A percentile compares a stretch with the other conserved stretches of the same genome.
Conservation (phyloP, 176 grass and related monocot species). For the Bromus sterilis region DNA sequence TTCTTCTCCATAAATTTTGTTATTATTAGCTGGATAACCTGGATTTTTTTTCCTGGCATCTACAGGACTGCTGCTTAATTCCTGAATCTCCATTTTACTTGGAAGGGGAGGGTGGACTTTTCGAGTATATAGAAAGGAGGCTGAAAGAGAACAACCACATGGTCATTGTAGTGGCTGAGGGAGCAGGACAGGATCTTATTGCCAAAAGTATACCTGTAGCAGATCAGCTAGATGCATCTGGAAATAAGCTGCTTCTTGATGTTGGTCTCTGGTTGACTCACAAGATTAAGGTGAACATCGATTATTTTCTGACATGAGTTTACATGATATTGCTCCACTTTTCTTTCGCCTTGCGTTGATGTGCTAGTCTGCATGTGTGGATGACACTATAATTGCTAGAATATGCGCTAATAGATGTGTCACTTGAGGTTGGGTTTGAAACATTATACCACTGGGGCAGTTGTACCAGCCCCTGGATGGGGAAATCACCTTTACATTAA, state of each 20-base stretch:
- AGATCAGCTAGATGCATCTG: constrained; percentile 76
- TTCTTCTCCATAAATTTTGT: neutral
- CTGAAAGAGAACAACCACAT: constrained; percentile 94
- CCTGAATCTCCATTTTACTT: constrained; percentile 92
- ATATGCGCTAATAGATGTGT: neutral
- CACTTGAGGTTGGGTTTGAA: neutral
- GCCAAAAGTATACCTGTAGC: constrained; percentile 62
- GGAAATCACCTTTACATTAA: too few relatives aligned
- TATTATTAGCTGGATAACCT: constrained; percentile 2
- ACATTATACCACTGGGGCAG: neutral
- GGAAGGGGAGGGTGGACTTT: constrained; percentile 77
- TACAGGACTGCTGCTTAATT: constrained; percentile 96
- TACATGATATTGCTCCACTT: neutral
- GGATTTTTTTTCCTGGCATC: neutral
- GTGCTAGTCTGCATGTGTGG: neutral
- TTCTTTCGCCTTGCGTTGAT: neutral
- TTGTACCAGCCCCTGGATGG: neutral
- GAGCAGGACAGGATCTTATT: constrained; percentile 89
- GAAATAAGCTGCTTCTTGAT: constrained; percentile 95
- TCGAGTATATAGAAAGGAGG: constrained; percentile 80
- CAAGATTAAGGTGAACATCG: constrained; percentile 68
- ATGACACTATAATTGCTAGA: neutral
- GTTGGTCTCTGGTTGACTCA: constrained; percentile 95
- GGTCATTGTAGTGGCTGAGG: constrained; percentile 95
- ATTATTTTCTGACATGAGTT: neutral